Percentiles rank a stretch among this genome's conserved stretches.
Evolutionary conservation across 2,329 filamentous ascomycete species (phyloP).

Genomic region (Calonectria ilicicola): DNA sequence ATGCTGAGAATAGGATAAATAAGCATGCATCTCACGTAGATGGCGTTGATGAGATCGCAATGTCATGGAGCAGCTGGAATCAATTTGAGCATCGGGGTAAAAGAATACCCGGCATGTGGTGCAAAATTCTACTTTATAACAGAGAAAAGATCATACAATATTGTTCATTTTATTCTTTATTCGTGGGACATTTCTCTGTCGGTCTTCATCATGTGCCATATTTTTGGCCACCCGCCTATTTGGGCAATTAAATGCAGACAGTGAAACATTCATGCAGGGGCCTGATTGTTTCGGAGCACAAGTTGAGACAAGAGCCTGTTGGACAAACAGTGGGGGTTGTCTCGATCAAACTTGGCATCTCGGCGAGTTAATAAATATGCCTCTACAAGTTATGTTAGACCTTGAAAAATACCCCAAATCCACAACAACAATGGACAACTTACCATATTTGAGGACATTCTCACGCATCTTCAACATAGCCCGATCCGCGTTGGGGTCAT

Average conservation of each 20-base stretch:
- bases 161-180: too few relatives aligned
- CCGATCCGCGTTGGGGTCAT: neutral
- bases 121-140: too few relatives aligned
- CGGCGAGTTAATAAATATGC: neutral
- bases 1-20: too few relatives aligned
- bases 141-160: too few relatives aligned
- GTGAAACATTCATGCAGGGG: neutral
- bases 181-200: too few relatives aligned
- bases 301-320: neutral
- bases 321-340: neutral
- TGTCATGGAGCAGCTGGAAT: neutral
- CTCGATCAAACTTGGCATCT: neutral
- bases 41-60: neutral
- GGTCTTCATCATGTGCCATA: too few relatives aligned
- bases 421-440: neutral
- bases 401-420: neutral
- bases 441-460: neutral
- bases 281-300: neutral
- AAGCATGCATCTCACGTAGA: neutral
- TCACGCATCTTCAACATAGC: neutral
- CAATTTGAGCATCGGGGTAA: too few relatives aligned
- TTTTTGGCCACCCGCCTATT: too few relatives aligned
- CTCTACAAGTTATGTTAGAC: neutral
- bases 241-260: neutral
- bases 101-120: too few relatives aligned